A percentile compares a stretch with the other conserved stretches of the same genome.
Evolutionary conservation across 331 rosid species (phyloP).

Genomic region (Stylosanthes scabra): DNA sequence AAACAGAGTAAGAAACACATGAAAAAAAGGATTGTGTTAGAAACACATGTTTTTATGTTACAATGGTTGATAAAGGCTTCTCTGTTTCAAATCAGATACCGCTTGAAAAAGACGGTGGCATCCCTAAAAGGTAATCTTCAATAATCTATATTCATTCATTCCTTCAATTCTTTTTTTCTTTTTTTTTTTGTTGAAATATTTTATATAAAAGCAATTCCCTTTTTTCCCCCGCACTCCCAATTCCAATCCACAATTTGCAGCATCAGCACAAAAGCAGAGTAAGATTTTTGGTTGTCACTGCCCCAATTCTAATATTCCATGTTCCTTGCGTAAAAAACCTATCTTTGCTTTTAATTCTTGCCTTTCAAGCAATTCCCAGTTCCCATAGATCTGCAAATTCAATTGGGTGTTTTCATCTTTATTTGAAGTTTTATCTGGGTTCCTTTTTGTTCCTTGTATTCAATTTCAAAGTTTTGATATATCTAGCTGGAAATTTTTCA

Average conservation of each 20-base stretch:
- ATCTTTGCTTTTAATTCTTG: slow-evolving; percentile 11
- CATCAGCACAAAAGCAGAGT: background rate
- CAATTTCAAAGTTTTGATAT: background rate
- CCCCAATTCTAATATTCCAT: background rate
- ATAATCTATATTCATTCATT: background rate
- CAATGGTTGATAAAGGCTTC: background rate
- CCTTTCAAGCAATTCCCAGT: slow-evolving; percentile 14
- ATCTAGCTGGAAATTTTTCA: slow-evolving; percentile 8
- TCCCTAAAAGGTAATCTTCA: background rate
- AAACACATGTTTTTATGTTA: background rate
- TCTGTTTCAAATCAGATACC: background rate
- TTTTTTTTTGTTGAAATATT: background rate
- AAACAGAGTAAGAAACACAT: background rate
- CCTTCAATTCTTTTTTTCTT: background rate
- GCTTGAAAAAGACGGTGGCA: background rate
- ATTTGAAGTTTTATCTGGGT: background rate
- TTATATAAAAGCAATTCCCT: background rate
- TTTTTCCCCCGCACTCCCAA: background rate
- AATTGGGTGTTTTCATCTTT: background rate
- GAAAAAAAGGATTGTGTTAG: too few relatives aligned
- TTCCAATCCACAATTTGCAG: background rate
- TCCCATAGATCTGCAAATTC: slow-evolving; percentile 32
- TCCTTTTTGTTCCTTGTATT: background rate
- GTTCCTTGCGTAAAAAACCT: background rate
- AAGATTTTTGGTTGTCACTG: background rate